Base-by-base conservation (phyloP, 2,329 filamentous ascomycete genomes). In the Paraphoma sp. region DNA sequence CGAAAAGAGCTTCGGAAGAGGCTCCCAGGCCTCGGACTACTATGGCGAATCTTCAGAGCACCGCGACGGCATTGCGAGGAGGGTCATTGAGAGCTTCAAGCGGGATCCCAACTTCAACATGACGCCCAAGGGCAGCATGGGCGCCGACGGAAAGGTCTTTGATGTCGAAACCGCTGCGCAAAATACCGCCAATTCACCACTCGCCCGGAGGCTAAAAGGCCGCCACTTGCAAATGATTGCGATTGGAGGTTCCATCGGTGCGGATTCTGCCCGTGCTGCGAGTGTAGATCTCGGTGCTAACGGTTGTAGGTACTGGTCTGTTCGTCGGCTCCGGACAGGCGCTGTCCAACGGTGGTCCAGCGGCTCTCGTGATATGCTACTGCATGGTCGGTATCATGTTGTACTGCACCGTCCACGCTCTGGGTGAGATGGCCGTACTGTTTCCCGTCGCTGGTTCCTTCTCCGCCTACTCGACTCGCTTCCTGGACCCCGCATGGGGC, bases 201-300 rank as follows among this genome's bases (percentile, higher is more conserved):
- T 98, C 48, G 87, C 90, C 48, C 84, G 93, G 69, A 89, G 65
- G 45, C 65, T 76, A 12, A 76, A 76, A 58, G 74, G 73, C 10
- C 63, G 73, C 30, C 94, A 98, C 81, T 74, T 97, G 73, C 93
- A 97, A 80, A 97, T 97, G 94, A 97, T 97, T 82, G 94, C 94
- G 12, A 96, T 97, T 65, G 93, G 93, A 67, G 93, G 93, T 43
- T 94, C 91, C 10, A 97, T 97, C 69, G 79, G 79, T 70, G 73
- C 47, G 68, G 45, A 45, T 57, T 48, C 44, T 33, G 29, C 48
- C 38, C 45, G 41, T 59, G 41, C 53, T 51, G n/a, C 33, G 31
- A 29, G 42, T 62, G 23, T 36, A 17, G 45, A 47, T 54, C 45
- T 23, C 18, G 51, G 36, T 56, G 46, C 66, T 74, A 56, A 70